Base-by-base conservation (phyloP, 169 alveolate genomes). In the Plasmodium malariae region DNA sequence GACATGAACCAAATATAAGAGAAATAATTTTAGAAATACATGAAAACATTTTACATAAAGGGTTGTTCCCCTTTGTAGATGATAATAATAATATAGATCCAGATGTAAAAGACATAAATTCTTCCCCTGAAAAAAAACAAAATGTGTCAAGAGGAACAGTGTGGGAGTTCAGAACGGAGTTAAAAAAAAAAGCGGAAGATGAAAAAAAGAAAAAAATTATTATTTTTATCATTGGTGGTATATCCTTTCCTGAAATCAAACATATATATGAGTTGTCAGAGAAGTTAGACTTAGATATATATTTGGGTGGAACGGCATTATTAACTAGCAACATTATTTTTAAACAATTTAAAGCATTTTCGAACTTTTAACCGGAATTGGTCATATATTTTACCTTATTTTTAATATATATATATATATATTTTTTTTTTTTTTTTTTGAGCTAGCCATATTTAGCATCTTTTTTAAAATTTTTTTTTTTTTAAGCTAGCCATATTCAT, bases 241-340 rank as follows among this genome's bases (percentile, higher is more conserved):
- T 95, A 14, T 93, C 97, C 17, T 94, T 93, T 55, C 92, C 97
- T 12, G 97, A 95, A 88, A 93, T 93, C 43, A 67, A 96, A 28
- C 92, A 88, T 6, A 76, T 93, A 12, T 94, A 94, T 59, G 95
- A 92, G 19, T 54, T 94, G 62, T 55, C 90, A 34, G 90, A 91
- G 24, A 88, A 87, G 51, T 63, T 89, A n/a, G 67, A 88, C 57
- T 63, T 87, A n/a, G 95, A 94, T n/a, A 28, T 95, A 5, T 95
- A 94, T 89, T 69, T 95, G 43, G 97, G 97, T 34, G 97, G 97
- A 0, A 94, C 93, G 37, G 40, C 92, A 43, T 40, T 76, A 32
- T 55, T 76, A 45, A 76, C 89, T 9, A 43, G 78, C 19, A 68
- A 55, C 7, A 37, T 62, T 2, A 30, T 76, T 21, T 76, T 76